Base-by-base conservation (phyloP, 1,284 basidiomycete species). In the Ceratobasidium sp. region DNA sequence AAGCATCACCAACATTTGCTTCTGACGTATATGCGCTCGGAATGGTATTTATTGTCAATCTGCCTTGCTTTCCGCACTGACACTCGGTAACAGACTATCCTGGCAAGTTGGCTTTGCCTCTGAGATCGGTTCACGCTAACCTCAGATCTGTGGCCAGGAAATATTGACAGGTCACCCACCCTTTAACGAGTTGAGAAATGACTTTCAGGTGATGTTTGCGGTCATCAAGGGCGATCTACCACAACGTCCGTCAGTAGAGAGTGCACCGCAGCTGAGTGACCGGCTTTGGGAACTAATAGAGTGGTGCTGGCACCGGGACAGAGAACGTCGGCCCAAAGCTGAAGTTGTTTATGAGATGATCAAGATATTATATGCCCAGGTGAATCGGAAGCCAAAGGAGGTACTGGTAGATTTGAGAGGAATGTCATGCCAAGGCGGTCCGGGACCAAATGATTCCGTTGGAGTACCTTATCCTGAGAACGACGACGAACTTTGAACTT, bases 161-260 rank as follows among this genome's bases (percentile, higher is more conserved):
- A 45, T 60, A 12, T 31, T 45, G 25, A 45, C 57, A 8, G 57
- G 57, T 25, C 27, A 47, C 12, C 57, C 57, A 17, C 57, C 57
- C 3, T 60, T 60, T 42, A n/a, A n/a, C 22, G 57, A 60, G 45
- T 25, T 62, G 7, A 49, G 29, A 20, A 62, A 62, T 17, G 58
- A 62, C 35, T n/a, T 62, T 12, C 58, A 62, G 20, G 58, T 62
- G 8, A 62, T 62, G 43, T 49, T 32, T 25, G 58, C 58, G 3
- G 45, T 62, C 3, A 32, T 62, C 15, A 49, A 22, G 45, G 58
- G 58, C 12, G 20, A 20, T 12, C 45, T 62, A 6, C 58, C 58
- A 1, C 27, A 32, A 45, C 58, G 58, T 7, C 58, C 58, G 17
- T 50, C 58, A 5, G 15, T 31, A 20, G 45, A 62, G 27, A 45